These are phyloP conservation scores for Talaromyces islandicus DNA, from an alignment of 2,329 filamentous ascomycete genomes.

Conservation along the genomic window DNA sequence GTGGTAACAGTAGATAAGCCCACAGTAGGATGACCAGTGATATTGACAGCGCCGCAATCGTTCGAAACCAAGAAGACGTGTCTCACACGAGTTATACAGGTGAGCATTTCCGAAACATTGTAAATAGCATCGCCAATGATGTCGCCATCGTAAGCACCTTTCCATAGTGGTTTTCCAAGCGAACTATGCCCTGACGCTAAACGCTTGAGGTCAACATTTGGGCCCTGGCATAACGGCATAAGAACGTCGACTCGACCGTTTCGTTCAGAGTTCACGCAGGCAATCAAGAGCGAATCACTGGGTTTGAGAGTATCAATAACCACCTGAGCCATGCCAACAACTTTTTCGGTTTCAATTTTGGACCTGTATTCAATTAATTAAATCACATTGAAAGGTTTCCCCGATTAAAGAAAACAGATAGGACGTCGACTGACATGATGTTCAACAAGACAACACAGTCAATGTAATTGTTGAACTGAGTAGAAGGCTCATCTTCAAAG, in stretches of 20 bases:
- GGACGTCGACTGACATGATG: slow-evolving; percentile 23
- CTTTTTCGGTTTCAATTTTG: not conserved
- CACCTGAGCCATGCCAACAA: slow-evolving; percentile 5
- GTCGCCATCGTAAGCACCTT: slow-evolving; percentile 2
- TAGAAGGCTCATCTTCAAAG: slow-evolving; percentile 10
- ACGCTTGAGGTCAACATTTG: slow-evolving; percentile 1
- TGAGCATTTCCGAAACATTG: not conserved
- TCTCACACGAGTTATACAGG: not conserved
- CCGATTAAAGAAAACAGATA: not conserved
- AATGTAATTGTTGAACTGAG: slow-evolving; percentile 20
- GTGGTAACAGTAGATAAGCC: slow-evolving; percentile 6
- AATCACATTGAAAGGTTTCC: not conserved
- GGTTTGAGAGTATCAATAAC: not conserved
- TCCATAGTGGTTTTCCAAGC: slow-evolving; percentile 1
- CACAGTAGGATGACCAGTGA: not conserved
- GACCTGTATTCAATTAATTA: not conserved
- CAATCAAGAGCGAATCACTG: slow-evolving; percentile 3
- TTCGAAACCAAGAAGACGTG: slow-evolving; percentile 8
- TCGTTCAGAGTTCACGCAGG: slow-evolving; percentile 3
- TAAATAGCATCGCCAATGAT: not conserved
- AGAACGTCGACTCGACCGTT: slow-evolving; percentile 1
- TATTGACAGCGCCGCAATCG: not conserved
- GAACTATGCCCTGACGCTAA: slow-evolving; percentile 2
- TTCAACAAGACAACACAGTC: slow-evolving; percentile 32
- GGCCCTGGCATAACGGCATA: not conserved